Evolutionary conservation across 1,284 basidiomycete genomes (phyloP).

Genomic region (Ceratobasidium sp.): DNA sequence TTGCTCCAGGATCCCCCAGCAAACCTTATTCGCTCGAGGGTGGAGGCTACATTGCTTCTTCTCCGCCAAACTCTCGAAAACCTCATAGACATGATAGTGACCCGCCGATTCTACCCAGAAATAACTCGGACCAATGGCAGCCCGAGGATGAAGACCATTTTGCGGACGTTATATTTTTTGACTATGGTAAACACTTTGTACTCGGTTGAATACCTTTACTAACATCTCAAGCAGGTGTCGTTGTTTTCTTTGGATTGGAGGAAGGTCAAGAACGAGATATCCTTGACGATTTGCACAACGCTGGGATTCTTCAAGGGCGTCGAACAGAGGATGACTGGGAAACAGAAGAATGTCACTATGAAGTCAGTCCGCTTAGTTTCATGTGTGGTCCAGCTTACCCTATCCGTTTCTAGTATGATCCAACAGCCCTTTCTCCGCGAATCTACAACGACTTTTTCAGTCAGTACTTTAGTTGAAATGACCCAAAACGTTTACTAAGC

Average conservation of each 20-base stretch:
- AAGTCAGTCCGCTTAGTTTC: slow-evolving; percentile 64
- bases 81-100: slow-evolving; percentile 28
- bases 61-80: slow-evolving; percentile 57
- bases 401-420: slow-evolving; percentile 76
- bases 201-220: neutral
- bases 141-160: slow-evolving; percentile 64
- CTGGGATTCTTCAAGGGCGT: slow-evolving; percentile 72
- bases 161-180: slow-evolving; percentile 90
- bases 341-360: slow-evolving; percentile 90
- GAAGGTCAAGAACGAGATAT: slow-evolving; percentile 83
- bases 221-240: slow-evolving; percentile 73
- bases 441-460: slow-evolving; percentile 96
- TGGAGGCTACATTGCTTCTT: slow-evolving; percentile 69
- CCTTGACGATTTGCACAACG: slow-evolving; percentile 84
- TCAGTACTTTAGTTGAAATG: slow-evolving; percentile 59
- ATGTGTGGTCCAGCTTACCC: neutral
- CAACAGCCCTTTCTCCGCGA: slow-evolving; percentile 84
- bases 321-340: slow-evolving; percentile 82
- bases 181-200: slow-evolving; percentile 59
- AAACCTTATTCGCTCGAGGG: slow-evolving; percentile 57
- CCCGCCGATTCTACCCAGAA: slow-evolving; percentile 20
- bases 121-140: slow-evolving; percentile 53
- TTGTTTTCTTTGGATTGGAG: slow-evolving; percentile 87
- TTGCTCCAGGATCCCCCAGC: slow-evolving; percentile 59
- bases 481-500: neutral